phyloP scores from a whole-genome alignment of 179 eudicot species.

The Beta macrorhiza region DNA sequence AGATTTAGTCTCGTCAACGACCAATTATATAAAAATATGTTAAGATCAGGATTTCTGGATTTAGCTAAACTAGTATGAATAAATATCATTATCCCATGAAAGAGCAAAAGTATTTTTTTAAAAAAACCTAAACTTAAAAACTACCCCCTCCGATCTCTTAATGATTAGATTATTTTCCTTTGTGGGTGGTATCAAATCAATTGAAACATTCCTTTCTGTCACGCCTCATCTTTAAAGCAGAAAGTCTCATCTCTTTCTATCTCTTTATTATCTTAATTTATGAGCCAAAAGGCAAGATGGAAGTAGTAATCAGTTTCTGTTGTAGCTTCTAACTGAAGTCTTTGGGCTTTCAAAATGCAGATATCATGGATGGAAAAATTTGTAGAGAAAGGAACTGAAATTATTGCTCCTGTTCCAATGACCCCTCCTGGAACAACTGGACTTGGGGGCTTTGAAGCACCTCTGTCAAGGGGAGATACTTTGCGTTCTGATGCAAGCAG shows the following conservation, averaged over 20 bases:
- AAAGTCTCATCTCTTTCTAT: background rate
- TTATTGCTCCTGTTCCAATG: conserved; percentile 94
- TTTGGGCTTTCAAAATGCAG: conserved; percentile 41
- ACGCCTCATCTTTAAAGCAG: too few relatives aligned
- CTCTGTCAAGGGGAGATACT: conserved; percentile 77
- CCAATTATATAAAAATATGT: too few relatives aligned
- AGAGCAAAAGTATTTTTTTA: too few relatives aligned
- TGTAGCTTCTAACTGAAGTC: conserved; percentile 20
- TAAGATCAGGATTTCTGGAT: too few relatives aligned
- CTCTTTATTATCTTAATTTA: background rate
- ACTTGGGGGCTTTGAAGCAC: conserved; percentile 96
- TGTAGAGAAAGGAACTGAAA: conserved; percentile 88
- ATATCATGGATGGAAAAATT: conserved; percentile 99
- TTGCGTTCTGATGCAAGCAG: conserved; percentile 93
- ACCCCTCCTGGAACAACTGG: conserved; percentile 82
- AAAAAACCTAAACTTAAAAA: background rate
- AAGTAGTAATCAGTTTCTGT: background rate
- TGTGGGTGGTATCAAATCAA: too few relatives aligned
- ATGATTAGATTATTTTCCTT: too few relatives aligned
- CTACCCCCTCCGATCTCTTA: background rate
- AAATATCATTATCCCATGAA: too few relatives aligned
- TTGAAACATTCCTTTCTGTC: too few relatives aligned
- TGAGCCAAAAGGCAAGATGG: background rate
- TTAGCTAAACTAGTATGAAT: too few relatives aligned
- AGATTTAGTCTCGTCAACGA: too few relatives aligned